These are phyloP conservation scores for Blastocystis sp. DNA, from an alignment of 352 stramenopile species.

Conservation along the genomic window DNA sequence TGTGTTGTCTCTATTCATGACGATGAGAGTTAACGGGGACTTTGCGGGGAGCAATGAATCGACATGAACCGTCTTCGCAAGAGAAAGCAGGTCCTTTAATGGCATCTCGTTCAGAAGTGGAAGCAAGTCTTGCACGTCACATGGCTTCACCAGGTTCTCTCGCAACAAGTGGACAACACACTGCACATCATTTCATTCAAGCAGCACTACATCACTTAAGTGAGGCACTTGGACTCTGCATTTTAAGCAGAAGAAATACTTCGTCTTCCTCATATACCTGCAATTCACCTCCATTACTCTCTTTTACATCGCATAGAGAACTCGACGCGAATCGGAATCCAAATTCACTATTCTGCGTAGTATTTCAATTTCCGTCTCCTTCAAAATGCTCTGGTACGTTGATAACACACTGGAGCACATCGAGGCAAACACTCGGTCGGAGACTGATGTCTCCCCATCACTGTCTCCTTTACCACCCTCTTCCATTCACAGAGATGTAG, in stretches of 20 bases:
- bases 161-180: not conserved
- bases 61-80: not conserved
- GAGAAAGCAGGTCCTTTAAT: not conserved
- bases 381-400: not conserved
- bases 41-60: slow-evolving; percentile 40
- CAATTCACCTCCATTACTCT: not conserved
- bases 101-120: not conserved
- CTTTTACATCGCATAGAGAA: slow-evolving; percentile 28
- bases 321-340: not conserved
- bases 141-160: not conserved
- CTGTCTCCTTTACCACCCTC: not conserved
- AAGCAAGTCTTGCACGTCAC: not conserved
- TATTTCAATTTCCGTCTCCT: not conserved
- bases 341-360: slow-evolving; percentile 15
- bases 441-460: not conserved
- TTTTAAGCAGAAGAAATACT: not conserved
- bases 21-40: not conserved
- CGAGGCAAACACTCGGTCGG: not conserved
- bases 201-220: not conserved
- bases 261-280: slow-evolving; percentile 23
- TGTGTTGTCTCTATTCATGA: not conserved
- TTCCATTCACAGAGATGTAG: slow-evolving; percentile 5
- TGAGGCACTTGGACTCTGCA: not conserved
- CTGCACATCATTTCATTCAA: not conserved
- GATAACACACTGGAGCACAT: not conserved